Conservation (phyloP, 495 filamentous ascomycete species). For the Halenospora varia region DNA sequence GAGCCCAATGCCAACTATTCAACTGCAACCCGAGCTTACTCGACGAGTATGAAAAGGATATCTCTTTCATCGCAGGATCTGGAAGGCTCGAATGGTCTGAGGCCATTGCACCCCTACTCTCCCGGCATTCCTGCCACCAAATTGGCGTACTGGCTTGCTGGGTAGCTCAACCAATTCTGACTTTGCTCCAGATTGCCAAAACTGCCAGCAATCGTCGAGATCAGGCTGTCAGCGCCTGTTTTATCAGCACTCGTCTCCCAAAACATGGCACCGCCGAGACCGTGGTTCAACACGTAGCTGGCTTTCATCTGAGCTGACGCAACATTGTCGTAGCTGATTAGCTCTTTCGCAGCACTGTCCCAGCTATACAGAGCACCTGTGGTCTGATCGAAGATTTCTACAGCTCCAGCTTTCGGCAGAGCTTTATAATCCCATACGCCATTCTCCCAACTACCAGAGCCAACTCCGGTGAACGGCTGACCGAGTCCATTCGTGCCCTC, state of each 20-base stretch:
- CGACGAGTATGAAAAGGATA: no score
- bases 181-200: conserved; percentile 46
- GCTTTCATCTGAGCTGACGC: conserved; percentile 57
- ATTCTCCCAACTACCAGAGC: conserved; percentile 61
- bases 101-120: conserved; percentile 3
- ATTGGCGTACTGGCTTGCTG: conserved; percentile 75
- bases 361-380: conserved; percentile 67
- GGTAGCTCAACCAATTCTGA: conserved; percentile 64
- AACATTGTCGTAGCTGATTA: conserved; percentile 76
- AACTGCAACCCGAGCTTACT: no score
- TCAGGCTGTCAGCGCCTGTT: conserved; percentile 53
- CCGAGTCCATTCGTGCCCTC: conserved; percentile 68
- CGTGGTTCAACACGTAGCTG: conserved; percentile 55
- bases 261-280: conserved; percentile 81
- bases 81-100: neutral
- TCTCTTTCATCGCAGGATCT: neutral
- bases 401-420: conserved; percentile 45
- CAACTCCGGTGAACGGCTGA: conserved; percentile 59
- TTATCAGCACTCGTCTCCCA: conserved; percentile 85
- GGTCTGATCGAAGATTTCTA: conserved; percentile 42
- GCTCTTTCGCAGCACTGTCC: conserved; percentile 48
- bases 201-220: conserved; percentile 41
- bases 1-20: no score
- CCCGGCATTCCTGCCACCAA: conserved; percentile 48
- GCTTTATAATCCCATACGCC: conserved; percentile 82